Evolutionary conservation across 345 rosid species (phyloP), one percentile per base, ranked within the genome.

Genomic region (Noccaea bulbosa): DNA sequence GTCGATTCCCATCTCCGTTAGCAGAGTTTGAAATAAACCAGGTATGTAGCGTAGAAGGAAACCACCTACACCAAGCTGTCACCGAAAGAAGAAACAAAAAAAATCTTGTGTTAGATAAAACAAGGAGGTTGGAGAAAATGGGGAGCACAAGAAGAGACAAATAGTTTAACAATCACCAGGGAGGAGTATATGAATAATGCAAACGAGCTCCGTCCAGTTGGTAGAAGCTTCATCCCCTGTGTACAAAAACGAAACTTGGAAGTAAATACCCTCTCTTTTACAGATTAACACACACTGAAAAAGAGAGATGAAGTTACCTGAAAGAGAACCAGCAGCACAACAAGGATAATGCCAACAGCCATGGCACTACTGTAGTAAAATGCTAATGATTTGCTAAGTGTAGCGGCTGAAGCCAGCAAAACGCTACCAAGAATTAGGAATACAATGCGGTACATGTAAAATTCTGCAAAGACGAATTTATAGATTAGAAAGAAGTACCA

Each of bases 191-290:
- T 59, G 73, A 91, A 84, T 74, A 94, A 83, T 27, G 88, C 97
- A 53, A 94, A 86, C 7, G 97, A 91, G 78, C 58, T 91, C 52
- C 91, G 84, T 30, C 98, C 96, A 24, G 97, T 91, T 53, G 98
- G 94, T 49, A 93, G 72, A 77, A 93, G 88, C 80, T 82, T 91
- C 98, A 93, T 93, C 38, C 98, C 98, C 97, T 93, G 82, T 85
- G 82, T 77, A 79, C 34, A 69, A 62, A 54, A 5, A 20, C 5
- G 7, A 5, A 67, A 55, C 32, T 11, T 17, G 20, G 39, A 43
- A 38, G 46, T 46, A n/a, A 15, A 40, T 58, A 73, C 27, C 48
- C 8, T 64, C 58, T 47, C 50, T 17, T 30, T 7, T 4, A 33
- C 33, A 2, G 4, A 37, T 51, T 24, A 57, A 65, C 51, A 7